These are phyloP conservation scores for Epichloe sp. DNA, from an alignment of 2,329 filamentous ascomycete species.

Conservation along the genomic window DNA sequence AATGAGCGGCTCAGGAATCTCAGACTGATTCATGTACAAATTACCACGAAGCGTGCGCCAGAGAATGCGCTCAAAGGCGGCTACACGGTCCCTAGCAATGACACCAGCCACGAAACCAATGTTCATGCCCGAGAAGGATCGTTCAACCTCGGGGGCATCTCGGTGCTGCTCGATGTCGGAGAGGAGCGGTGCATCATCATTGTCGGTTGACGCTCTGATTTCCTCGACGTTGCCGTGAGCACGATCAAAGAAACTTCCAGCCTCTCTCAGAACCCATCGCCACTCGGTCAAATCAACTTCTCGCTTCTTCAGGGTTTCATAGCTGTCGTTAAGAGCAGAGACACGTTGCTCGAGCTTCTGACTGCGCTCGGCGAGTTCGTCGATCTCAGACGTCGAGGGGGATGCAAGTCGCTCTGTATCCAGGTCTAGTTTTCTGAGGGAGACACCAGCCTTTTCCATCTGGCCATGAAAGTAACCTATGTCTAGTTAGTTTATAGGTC, in stretches of 20 bases:
- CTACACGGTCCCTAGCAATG: constrained; percentile 83
- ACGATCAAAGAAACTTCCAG: constrained; percentile 92
- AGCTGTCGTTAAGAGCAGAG: constrained; percentile 88
- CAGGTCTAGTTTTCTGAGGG: constrained; percentile 80
- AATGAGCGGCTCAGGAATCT: constrained; percentile 86
- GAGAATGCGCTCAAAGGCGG: constrained; percentile 89
- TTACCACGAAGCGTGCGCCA: constrained; percentile 97
- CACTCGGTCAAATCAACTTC: constrained; percentile 96
- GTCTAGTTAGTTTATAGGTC: constrained; percentile 16
- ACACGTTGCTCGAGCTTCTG: constrained; percentile 88
- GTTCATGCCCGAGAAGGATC: constrained; percentile 93
- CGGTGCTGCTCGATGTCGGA: constrained; percentile 82
- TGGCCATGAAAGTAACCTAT: constrained; percentile 85
- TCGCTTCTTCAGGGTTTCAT: constrained; percentile 94
- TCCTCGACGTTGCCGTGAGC: constrained; percentile 95
- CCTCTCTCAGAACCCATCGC: constrained; percentile 94
- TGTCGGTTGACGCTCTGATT: constrained; percentile 78
- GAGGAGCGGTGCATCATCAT: constrained; percentile 86
- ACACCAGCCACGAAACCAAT: constrained; percentile 97
- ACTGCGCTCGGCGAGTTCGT: constrained; percentile 84
- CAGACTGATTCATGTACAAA: constrained; percentile 99
- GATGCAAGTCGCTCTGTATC: constrained; percentile 77
- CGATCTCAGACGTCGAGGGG: constrained; percentile 87
- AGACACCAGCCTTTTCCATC: constrained; percentile 85
- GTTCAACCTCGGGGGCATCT: constrained; percentile 56